Conservation (phyloP, 495 filamentous ascomycete genomes). For the Acidomyces sp. region DNA sequence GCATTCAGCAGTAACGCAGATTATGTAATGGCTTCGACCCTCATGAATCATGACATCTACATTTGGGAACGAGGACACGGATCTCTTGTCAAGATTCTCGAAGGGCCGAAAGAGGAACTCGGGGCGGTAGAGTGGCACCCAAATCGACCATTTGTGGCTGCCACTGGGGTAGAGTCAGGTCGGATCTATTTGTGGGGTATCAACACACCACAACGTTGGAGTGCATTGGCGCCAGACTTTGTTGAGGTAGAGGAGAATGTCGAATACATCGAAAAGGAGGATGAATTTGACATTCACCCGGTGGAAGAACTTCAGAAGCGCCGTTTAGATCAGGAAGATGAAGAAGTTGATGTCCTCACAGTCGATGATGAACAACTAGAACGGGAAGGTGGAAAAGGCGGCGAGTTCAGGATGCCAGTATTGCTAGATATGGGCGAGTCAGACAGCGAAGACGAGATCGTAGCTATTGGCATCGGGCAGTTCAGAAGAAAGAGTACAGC, state of each 20-base stretch:
- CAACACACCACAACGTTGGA: slow-evolving; percentile 86
- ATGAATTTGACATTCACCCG: slow-evolving; percentile 96
- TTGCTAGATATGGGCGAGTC: slow-evolving; percentile 66
- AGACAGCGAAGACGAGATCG: slow-evolving; percentile 76
- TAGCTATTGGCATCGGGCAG: slow-evolving; percentile 71
- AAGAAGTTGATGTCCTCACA: slow-evolving; percentile 75
- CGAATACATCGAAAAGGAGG: slow-evolving; percentile 86
- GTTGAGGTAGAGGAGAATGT: slow-evolving; percentile 96
- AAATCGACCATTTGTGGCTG: slow-evolving; percentile 70
- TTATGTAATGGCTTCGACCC: slow-evolving; percentile 83
- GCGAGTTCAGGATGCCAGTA: slow-evolving; percentile 73
- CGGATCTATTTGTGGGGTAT: slow-evolving; percentile 89
- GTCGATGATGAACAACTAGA: slow-evolving; percentile 49
- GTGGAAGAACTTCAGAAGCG: slow-evolving; percentile 90
- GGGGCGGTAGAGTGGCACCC: slow-evolving; percentile 97
- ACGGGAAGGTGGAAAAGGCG: slow-evolving; percentile 15
- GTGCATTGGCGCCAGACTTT: slow-evolving; percentile 90
- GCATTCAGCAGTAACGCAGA: slow-evolving; percentile 79
- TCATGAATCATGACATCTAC: slow-evolving; percentile 95
- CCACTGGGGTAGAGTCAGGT: slow-evolving; percentile 79
- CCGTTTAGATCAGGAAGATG: slow-evolving; percentile 75
- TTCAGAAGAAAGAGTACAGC: slow-evolving; percentile 43
- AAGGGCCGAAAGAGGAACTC: slow-evolving; percentile 88
- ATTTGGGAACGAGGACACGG: slow-evolving; percentile 93
- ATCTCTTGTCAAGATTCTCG: slow-evolving; percentile 81